Percentiles rank a stretch among this genome's conserved stretches.
These are phyloP conservation scores for Styphnolobium japonicum DNA, from an alignment of 306 rosid species.

Conservation along the genomic window DNA sequence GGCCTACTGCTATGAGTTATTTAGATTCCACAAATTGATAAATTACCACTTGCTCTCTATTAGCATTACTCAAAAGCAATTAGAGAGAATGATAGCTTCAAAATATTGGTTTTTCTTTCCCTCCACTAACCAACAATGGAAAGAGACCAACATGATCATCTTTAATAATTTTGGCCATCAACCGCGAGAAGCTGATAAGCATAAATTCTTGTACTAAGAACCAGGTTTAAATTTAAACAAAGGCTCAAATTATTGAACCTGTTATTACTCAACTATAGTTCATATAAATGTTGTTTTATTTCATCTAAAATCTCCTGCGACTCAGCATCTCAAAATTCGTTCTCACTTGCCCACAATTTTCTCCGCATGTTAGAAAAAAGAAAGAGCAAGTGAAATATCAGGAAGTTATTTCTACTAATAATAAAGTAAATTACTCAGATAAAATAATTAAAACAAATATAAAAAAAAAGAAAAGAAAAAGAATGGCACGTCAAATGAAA, in stretches of 20 bases:
- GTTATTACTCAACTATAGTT: neutral
- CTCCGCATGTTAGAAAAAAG: too few species aligned
- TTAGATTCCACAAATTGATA: neutral
- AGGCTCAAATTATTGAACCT: neutral
- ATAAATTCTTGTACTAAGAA: neutral
- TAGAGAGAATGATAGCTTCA: neutral
- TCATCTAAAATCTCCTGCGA: neutral
- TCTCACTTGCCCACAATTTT: too few species aligned
- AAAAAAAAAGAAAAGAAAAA: too few species aligned
- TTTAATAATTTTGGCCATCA: neutral
- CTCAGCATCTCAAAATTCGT: too few species aligned
- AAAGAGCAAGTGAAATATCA: too few species aligned
- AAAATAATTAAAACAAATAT: too few species aligned
- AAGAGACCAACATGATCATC: neutral
- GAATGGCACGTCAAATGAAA: too few species aligned
- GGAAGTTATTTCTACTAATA: too few species aligned
- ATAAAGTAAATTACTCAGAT: too few species aligned
- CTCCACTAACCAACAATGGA: neutral
- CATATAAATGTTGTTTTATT: neutral
- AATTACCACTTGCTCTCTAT: neutral
- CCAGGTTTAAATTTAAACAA: neutral
- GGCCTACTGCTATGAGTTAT: too few species aligned
- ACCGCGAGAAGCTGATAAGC: neutral
- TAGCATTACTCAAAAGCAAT: neutral
- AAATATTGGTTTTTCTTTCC: neutral